Percentiles rank a stretch among this genome's conserved stretches.
Conservation (phyloP, 164 flowering plant species). For the Vitis riparia region DNA sequence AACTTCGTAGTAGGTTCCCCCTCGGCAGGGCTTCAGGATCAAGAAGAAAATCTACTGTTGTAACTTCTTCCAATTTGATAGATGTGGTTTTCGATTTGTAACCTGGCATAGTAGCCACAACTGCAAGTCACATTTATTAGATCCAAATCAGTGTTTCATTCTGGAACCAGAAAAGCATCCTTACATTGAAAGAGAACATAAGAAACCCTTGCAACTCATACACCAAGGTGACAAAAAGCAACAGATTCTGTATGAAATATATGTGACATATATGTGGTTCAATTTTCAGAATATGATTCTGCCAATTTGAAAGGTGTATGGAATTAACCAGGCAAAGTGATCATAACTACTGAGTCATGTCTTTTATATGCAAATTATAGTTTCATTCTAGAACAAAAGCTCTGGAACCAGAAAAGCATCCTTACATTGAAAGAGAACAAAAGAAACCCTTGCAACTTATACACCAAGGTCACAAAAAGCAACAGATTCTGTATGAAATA, state of each 20-base stretch:
- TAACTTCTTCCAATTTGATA: slow-evolving; percentile 56
- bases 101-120: slow-evolving; percentile 63
- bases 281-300: too few relatives aligned
- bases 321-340: too few relatives aligned
- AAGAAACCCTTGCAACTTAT: too few relatives aligned
- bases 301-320: too few relatives aligned
- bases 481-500: background rate
- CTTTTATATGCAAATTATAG: too few relatives aligned
- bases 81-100: slow-evolving; percentile 59
- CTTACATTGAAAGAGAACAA: too few relatives aligned
- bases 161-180: background rate
- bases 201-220: background rate
- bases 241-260: background rate
- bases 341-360: too few relatives aligned
- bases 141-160: slow-evolving; percentile 3
- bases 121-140: slow-evolving; percentile 36
- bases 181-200: background rate
- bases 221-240: background rate
- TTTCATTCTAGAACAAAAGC: too few relatives aligned
- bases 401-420: too few relatives aligned
- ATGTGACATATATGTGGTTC: too few relatives aligned
- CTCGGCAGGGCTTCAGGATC: slow-evolving; percentile 38
- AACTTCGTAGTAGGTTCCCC: slow-evolving; percentile 14
- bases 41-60: slow-evolving; percentile 68
- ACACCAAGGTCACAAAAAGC: background rate